A percentile compares a stretch with the other conserved stretches of the same genome.
Evolutionary conservation across 2,329 filamentous ascomycete species (phyloP).

Genomic region (Ceratocystis destructans): DNA sequence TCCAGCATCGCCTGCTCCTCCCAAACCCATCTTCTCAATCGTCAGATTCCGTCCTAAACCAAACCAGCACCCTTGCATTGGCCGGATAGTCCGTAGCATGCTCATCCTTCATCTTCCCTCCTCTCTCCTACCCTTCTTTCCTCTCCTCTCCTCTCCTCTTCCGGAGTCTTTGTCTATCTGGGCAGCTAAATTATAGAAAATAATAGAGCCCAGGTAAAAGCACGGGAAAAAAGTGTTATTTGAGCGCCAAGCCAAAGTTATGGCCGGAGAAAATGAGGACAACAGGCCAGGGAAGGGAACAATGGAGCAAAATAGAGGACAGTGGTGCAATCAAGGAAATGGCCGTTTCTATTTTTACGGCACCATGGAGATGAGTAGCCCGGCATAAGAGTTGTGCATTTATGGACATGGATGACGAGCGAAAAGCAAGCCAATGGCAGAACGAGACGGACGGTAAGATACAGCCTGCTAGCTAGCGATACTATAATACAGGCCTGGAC

Average conservation of each 20-base stretch:
- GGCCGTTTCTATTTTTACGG: slow-evolving; percentile 1
- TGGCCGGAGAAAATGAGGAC: background rate
- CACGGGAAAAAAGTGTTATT: background rate
- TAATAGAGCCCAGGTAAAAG: too few species aligned
- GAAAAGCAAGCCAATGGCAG: background rate
- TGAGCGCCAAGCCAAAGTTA: slow-evolving; percentile 1
- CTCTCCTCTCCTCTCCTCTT: background rate
- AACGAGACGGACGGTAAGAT: background rate
- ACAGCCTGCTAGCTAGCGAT: background rate
- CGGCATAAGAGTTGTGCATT: background rate
- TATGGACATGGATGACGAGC: background rate
- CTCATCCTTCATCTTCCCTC: background rate
- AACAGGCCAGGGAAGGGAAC: background rate
- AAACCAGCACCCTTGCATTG: background rate
- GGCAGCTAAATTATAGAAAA: background rate
- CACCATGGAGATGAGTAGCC: background rate
- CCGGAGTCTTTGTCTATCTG: background rate
- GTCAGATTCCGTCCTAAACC: background rate
- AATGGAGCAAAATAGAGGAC: background rate
- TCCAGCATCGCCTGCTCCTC: background rate
- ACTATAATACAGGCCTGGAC: background rate
- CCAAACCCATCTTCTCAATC: background rate
- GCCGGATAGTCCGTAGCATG: slow-evolving; percentile 2
- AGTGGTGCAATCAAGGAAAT: background rate
- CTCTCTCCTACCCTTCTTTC: background rate